Conservation (phyloP, 2,329 filamentous ascomycete genomes). For the Aspergillus sp. region DNA sequence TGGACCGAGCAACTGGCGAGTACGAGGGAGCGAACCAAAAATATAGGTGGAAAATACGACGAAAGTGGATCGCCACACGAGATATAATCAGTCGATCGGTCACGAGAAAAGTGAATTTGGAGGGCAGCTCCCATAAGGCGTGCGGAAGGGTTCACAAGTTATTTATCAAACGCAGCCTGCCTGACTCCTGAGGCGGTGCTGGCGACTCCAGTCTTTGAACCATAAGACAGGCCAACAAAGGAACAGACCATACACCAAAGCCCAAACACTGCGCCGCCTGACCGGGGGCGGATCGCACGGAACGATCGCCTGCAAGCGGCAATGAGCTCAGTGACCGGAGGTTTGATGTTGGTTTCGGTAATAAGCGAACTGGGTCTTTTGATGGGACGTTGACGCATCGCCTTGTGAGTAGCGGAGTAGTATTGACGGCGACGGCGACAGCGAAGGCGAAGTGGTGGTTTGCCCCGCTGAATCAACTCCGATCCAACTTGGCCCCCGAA, state of each 20-base stretch:
- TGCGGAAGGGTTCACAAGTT: not conserved
- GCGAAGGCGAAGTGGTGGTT: slow-evolving; percentile 4
- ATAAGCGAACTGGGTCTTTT: not conserved
- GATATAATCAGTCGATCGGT: not conserved
- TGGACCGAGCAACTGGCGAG: slow-evolving; percentile 6
- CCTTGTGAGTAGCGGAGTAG: not conserved
- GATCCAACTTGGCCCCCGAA: slow-evolving; percentile 5
- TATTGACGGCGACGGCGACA: not conserved
- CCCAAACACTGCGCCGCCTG: slow-evolving; percentile 3
- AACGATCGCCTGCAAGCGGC: not conserved
- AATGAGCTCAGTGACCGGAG: not conserved
- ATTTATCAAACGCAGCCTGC: slow-evolving; percentile 6
- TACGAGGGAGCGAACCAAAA: slow-evolving; percentile 18
- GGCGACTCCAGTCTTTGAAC: not conserved
- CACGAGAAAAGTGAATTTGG: not conserved
- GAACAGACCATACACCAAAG: not conserved
- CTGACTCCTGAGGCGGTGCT: slow-evolving; percentile 10
- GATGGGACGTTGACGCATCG: not conserved
- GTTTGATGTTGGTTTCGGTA: not conserved
- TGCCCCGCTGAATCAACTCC: not conserved
- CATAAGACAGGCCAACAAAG: slow-evolving; percentile 6
- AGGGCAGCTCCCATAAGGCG: not conserved
- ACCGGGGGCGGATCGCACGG: not conserved
- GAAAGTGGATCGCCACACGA: slow-evolving; percentile 12
- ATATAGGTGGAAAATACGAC: slow-evolving; percentile 19